Conservation (phyloP, 192 early-diverging fungal genomes). For the Dissophora ornata region DNA sequence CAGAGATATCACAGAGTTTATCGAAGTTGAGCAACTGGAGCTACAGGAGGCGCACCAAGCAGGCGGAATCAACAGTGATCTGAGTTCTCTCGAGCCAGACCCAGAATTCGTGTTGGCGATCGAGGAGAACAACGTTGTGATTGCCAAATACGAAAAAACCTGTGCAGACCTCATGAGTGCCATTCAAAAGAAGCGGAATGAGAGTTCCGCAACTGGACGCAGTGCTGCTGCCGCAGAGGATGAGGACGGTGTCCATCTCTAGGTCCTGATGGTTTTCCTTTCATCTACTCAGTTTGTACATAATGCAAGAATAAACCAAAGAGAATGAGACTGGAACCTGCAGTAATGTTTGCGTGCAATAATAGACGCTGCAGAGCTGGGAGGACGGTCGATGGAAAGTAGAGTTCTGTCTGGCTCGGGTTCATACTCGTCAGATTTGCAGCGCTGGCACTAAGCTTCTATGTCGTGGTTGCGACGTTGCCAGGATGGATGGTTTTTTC, state of each 20-base stretch:
- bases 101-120: constrained; percentile 52
- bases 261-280: not conserved
- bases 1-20: constrained; percentile 41
- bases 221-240: not conserved
- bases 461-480: no score
- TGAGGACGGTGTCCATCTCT: constrained; percentile 11
- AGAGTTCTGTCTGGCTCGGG: no score
- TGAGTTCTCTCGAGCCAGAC: constrained; percentile 17
- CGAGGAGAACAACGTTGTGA: constrained; percentile 43
- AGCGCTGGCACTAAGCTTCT: no score
- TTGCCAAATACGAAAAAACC: constrained; percentile 32
- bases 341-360: no score
- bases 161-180: constrained; percentile 19
- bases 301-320: no score
- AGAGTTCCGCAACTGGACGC: not conserved
- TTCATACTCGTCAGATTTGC: no score
- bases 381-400: no score
- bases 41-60: not conserved
- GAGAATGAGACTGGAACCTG: no score
- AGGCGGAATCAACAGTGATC: not conserved
- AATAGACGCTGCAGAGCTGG: no score
- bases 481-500: no score
- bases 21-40: constrained; percentile 36
- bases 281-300: no score
- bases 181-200: constrained; percentile 23